Base-by-base conservation (phyloP, 2,329 filamentous ascomycete genomes). In the Microcyclosporella mali region DNA sequence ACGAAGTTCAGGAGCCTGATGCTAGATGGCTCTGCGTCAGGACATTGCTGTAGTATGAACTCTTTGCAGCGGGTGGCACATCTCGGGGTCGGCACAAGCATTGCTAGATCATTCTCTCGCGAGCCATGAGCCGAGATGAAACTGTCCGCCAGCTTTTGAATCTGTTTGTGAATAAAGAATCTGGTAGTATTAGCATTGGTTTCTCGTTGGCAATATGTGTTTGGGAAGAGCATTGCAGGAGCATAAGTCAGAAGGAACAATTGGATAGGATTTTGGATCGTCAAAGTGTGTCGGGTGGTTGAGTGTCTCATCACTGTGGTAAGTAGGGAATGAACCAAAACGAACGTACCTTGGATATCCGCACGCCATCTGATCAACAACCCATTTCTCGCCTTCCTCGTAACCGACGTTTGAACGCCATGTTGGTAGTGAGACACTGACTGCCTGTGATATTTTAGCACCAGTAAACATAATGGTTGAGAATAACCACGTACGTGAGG, bases 391-490 rank as follows among this genome's bases (percentile, higher is more conserved):
- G 38, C 88, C 90, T 66, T 98, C 88, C 65, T 98, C 92, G 61
- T 98, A 98, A 31, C 81, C 90, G 30, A 98, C 74, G 58, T 94
- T 97, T 52, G 88, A 75, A 53, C 75, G 76, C 92, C 92, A 98
- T 68, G 88, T 94, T 30, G 92, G 92, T 18, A 98, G 72, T 12
- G 92, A 97, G 32, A 97, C 90, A 65, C 90, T 97, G 52, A 97
- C 87, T 52, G 90, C 92, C 89, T 95, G 52, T 4, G 36, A 15
- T 15, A 38, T 14, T 32, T 54, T 34, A 56, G 49, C 31, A 11
- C 14, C 17, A 9, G 14, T 12, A 25, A 7, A 18, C 14, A 27
- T 16, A 9, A 30, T 16, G 17, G 33, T 14, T 29, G 21, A 29
- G 16, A 32, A 32, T 16, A 35, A 28, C n/a, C 6, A 73, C 79